These are phyloP conservation scores for Pouteria campechiana DNA, from an alignment of 179 eudicot species.

Conservation along the genomic window DNA sequence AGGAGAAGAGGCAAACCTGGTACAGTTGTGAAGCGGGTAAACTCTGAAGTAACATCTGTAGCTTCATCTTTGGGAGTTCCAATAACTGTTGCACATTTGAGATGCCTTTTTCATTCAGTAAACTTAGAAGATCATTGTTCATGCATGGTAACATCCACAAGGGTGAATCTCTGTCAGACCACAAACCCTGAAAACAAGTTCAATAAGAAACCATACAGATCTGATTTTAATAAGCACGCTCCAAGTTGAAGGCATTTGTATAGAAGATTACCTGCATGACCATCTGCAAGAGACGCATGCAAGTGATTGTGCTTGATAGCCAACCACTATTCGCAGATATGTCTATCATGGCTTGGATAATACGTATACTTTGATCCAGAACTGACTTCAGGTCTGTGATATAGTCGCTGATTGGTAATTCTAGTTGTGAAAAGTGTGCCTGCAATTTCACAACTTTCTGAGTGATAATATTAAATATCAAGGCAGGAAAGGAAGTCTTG, in stretches of 20 bases:
- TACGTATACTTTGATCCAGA: conserved; percentile 96
- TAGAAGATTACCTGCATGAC: conserved; percentile 80
- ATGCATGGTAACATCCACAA: conserved; percentile 84
- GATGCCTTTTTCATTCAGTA: conserved; percentile 37
- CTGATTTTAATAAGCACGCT: neutral
- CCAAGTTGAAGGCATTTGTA: neutral
- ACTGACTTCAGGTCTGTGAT: conserved; percentile 90
- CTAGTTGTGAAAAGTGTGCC: conserved; percentile 96
- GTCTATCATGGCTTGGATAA: conserved; percentile 98
- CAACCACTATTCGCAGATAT: conserved; percentile 96
- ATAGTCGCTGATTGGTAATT: conserved; percentile 88
- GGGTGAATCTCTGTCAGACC: conserved; percentile 63
- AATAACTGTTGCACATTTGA: conserved; percentile 58
- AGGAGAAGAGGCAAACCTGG: too few species aligned
- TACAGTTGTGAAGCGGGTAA: conserved; percentile 39
- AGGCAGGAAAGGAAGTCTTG: neutral
- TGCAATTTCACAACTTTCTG: conserved; percentile 28
- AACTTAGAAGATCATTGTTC: conserved; percentile 47
- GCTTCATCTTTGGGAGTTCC: conserved; percentile 37
- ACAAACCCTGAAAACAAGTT: conserved; percentile 53
- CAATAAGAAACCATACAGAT: neutral
- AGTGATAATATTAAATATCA: too few species aligned
- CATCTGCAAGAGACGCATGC: conserved; percentile 98
- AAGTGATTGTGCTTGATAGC: conserved; percentile 83
- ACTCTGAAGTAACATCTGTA: conserved; percentile 45